phyloP scores from a whole-genome alignment of 306 rosid species.

The Abrus precatorius region DNA sequence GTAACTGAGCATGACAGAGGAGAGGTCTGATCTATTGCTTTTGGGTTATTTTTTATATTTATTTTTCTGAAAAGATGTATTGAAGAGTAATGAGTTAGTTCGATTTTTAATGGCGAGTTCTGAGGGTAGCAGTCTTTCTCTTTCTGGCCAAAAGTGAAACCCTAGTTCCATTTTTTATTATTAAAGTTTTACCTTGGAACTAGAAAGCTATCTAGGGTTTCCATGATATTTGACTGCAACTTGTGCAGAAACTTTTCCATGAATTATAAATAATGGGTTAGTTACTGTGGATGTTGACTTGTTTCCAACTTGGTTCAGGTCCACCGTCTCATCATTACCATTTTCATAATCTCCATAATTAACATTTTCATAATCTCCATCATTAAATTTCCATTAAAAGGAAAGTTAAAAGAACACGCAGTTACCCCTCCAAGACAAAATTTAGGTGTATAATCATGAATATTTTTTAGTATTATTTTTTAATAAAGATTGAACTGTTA shows the following conservation, averaged over 20 bases:
- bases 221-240: slow-evolving; percentile 53
- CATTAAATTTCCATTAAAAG: slow-evolving; percentile 35
- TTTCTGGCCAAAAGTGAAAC: slow-evolving; percentile 49
- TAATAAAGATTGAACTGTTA: no score
- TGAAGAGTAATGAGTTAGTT: slow-evolving; percentile 50
- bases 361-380: slow-evolving; percentile 41
- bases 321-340: slow-evolving; percentile 54
- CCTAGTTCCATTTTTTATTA: slow-evolving; percentile 28
- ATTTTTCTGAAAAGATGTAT: slow-evolving; percentile 18
- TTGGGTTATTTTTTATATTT: neutral
- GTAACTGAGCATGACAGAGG: slow-evolving; percentile 15
- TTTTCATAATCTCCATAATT: slow-evolving; percentile 29
- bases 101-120: slow-evolving; percentile 45
- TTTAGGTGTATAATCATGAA: neutral
- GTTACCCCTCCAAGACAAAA: neutral
- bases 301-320: slow-evolving; percentile 49
- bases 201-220: slow-evolving; percentile 61
- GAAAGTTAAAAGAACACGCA: neutral
- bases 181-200: slow-evolving; percentile 29
- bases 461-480: no score
- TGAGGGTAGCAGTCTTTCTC: slow-evolving; percentile 50
- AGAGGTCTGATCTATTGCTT: slow-evolving; percentile 40
- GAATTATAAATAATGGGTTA: slow-evolving; percentile 46
- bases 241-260: slow-evolving; percentile 59
- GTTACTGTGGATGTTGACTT: slow-evolving; percentile 73